A percentile compares a stretch with the other conserved stretches of the same genome.
Evolutionary conservation across 306 rosid genomes (phyloP).

Genomic region (Acmispon strigosus): DNA sequence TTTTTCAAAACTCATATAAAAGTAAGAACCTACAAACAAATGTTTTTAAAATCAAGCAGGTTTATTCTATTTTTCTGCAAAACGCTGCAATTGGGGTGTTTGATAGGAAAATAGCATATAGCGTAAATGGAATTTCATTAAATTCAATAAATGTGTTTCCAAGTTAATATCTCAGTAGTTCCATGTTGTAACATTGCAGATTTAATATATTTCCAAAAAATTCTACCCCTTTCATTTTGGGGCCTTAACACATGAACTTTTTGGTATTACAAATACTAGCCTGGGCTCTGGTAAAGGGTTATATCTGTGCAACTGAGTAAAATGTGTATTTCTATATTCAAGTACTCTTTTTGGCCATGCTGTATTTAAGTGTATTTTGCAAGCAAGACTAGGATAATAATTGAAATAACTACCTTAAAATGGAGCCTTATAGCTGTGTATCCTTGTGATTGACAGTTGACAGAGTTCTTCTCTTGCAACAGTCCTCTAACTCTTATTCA

Average conservation of each 20-base stretch:
- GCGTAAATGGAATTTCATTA: neutral
- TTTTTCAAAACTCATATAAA: neutral
- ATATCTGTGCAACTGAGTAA: neutral
- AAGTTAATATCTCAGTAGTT: neutral
- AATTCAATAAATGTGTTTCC: neutral
- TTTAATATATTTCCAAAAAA: neutral
- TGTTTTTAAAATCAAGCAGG: neutral
- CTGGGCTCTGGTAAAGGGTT: neutral
- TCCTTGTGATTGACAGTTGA: constrained; percentile 12
- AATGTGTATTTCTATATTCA: neutral
- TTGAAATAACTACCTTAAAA: neutral
- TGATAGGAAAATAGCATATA: neutral
- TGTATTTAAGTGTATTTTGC: neutral
- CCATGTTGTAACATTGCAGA: neutral
- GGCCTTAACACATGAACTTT: neutral
- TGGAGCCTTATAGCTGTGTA: neutral
- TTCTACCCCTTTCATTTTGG: neutral
- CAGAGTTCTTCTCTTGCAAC: neutral
- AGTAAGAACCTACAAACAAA: neutral
- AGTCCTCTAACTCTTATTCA: neutral
- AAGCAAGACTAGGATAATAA: neutral
- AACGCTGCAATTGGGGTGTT: neutral
- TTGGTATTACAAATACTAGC: neutral
- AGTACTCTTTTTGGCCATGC: neutral
- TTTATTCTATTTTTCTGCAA: neutral